These are phyloP conservation scores for Parascedosporium putredinis DNA, from an alignment of 2,329 filamentous ascomycete genomes.

Conservation along the genomic window DNA sequence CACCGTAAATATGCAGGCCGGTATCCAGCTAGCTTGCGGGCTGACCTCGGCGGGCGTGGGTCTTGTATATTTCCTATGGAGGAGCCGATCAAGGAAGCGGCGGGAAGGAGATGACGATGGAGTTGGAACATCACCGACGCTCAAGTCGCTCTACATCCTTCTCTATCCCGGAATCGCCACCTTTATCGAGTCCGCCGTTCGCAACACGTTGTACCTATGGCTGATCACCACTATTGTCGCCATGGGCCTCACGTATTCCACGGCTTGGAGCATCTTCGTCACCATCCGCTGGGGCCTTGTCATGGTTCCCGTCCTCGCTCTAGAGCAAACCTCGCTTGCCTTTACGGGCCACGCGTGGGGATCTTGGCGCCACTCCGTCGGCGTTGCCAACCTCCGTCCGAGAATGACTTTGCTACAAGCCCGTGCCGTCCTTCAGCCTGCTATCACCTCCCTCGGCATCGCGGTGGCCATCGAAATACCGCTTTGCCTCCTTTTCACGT, in stretches of 20 bases:
- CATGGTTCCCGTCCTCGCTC: slow-evolving; percentile 60
- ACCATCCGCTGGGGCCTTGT: slow-evolving; percentile 65
- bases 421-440: slow-evolving; percentile 36
- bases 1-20: slow-evolving; percentile 54
- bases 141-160: slow-evolving; percentile 37
- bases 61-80: slow-evolving; percentile 48
- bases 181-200: slow-evolving; percentile 53
- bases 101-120: slow-evolving; percentile 1
- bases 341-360: slow-evolving; percentile 63
- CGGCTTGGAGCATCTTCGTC: slow-evolving; percentile 64
- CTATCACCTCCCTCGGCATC: slow-evolving; percentile 39
- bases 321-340: slow-evolving; percentile 54
- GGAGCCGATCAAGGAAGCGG: slow-evolving; percentile 20
- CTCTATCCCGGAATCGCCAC: slow-evolving; percentile 46
- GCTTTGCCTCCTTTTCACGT: slow-evolving; percentile 50
- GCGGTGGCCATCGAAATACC: slow-evolving; percentile 51
- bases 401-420: slow-evolving; percentile 12
- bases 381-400: slow-evolving; percentile 13
- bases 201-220: slow-evolving; percentile 64
- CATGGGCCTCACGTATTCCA: slow-evolving; percentile 55
- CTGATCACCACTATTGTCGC: slow-evolving; percentile 53
- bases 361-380: slow-evolving; percentile 25
- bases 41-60: slow-evolving; percentile 43
- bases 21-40: slow-evolving; percentile 51
- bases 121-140: slow-evolving; percentile 22